Conservation (phyloP, 1,284 basidiomycete genomes). For the Tetrapyrgos nigripes region DNA sequence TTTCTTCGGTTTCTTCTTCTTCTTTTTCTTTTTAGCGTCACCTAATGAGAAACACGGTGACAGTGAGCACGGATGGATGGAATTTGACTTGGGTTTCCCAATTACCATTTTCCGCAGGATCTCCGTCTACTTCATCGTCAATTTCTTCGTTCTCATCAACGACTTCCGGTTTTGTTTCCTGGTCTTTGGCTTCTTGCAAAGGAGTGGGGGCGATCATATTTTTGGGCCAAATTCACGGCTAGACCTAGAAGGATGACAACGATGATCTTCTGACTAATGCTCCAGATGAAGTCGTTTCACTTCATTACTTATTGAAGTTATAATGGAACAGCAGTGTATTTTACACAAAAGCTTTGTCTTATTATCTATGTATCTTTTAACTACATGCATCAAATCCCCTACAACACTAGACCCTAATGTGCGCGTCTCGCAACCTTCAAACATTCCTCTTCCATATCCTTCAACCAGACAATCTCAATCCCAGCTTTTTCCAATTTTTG, state of each 20-base stretch:
- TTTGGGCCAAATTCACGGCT: neutral
- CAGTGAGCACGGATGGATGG: neutral
- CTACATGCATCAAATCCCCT: no score
- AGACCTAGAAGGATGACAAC: no score
- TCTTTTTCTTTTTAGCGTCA: constrained; percentile 85
- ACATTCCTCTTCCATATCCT: constrained; percentile 78
- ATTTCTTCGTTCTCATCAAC: constrained; percentile 19
- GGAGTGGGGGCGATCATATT: neutral
- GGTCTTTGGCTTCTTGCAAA: constrained; percentile 3
- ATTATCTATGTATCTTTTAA: no score
- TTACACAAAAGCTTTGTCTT: no score
- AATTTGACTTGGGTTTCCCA: neutral
- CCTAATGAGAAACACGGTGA: constrained; percentile 28
- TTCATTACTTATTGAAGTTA: no score
- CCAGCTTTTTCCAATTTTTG: constrained; percentile 77
- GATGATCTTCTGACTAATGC: no score
- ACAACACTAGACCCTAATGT: constrained; percentile 38
- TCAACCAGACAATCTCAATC: constrained; percentile 79
- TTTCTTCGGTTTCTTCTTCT: constrained; percentile 94
- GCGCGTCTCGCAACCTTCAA: constrained; percentile 75
- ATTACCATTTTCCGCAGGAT: neutral
- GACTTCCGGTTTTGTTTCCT: constrained; percentile 7
- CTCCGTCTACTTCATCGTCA: neutral
- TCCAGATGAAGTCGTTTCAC: no score
- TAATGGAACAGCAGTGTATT: no score